Evolutionary conservation across 768 basidiomycete species (phyloP).

Genomic region (Lenzites betulinus): DNA sequence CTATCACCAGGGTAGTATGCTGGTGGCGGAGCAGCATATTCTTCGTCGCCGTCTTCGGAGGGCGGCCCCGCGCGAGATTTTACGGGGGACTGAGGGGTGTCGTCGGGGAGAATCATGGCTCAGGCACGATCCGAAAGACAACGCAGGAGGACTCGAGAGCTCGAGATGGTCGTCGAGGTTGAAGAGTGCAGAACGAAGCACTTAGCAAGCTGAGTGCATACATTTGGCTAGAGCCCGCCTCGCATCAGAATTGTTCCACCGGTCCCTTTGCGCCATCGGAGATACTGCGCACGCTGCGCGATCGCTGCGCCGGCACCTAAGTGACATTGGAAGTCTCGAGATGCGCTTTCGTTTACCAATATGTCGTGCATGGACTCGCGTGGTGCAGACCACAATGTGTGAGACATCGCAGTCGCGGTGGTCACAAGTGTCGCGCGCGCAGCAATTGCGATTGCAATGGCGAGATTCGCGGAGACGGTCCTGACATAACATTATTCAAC

Average conservation of each 20-base stretch:
- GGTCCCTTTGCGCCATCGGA: background rate
- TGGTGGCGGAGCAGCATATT: constrained; percentile 20
- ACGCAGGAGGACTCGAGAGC: background rate
- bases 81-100: constrained; percentile 25
- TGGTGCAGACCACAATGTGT: background rate
- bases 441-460: background rate
- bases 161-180: background rate
- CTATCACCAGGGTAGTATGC: constrained; percentile 24
- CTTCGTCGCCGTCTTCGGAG: constrained; percentile 6
- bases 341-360: background rate
- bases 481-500: too few species aligned
- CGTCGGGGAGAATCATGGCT: constrained; percentile 31
- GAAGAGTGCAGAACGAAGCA: background rate
- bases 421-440: background rate
- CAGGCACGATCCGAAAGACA: background rate
- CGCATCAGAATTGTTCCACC: background rate
- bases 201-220: background rate
- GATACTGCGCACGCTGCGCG: constrained; percentile 10
- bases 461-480: too few species aligned
- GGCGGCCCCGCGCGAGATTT: constrained; percentile 20
- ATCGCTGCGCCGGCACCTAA: constrained; percentile 10
- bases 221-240: background rate
- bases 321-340: background rate
- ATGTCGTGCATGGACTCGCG: background rate
- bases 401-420: background rate